These are phyloP conservation scores for Taphrina betulina DNA, from an alignment of 1,139 yeast genomes.

Conservation along the genomic window DNA sequence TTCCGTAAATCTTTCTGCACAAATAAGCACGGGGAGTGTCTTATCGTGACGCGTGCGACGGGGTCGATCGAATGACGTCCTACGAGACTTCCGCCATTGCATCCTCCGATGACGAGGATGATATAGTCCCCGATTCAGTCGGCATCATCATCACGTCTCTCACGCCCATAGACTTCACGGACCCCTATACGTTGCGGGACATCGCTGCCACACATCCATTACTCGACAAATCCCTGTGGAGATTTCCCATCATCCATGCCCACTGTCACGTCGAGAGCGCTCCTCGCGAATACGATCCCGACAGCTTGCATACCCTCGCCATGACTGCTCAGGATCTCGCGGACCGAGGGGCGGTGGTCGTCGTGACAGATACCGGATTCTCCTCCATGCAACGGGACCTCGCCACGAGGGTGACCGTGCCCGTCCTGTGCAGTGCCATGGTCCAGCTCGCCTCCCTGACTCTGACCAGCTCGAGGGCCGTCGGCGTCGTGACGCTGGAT, in stretches of 20 bases:
- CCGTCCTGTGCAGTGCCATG: conserved; percentile 21
- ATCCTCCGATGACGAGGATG: conserved; percentile 24
- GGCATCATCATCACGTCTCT: conserved; percentile 27
- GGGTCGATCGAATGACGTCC: no score
- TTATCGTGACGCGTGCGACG: no score
- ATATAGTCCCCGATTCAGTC: conserved; percentile 15
- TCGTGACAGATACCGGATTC: conserved; percentile 27
- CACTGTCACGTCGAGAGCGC: conserved; percentile 18
- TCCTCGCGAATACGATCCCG: conserved; percentile 28
- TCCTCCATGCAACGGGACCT: conserved; percentile 24
- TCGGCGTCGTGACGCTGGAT: conserved; percentile 29
- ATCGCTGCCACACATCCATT: conserved; percentile 14
- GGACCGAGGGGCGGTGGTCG: conserved; percentile 28
- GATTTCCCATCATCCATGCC: conserved; percentile 13
- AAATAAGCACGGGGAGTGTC: no score
- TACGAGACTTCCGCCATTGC: conserved; percentile 30
- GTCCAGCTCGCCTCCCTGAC: conserved; percentile 23
- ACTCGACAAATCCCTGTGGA: conserved; percentile 14
- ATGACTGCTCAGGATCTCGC: conserved; percentile 19
- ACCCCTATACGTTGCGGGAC: neutral
- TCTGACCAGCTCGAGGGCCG: conserved; percentile 7
- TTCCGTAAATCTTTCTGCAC: no score
- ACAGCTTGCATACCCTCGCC: conserved; percentile 12
- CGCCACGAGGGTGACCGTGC: conserved; percentile 18
- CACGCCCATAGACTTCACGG: conserved; percentile 10